Base-by-base conservation (phyloP, 768 basidiomycete genomes). In the Tulasnella sp. region DNA sequence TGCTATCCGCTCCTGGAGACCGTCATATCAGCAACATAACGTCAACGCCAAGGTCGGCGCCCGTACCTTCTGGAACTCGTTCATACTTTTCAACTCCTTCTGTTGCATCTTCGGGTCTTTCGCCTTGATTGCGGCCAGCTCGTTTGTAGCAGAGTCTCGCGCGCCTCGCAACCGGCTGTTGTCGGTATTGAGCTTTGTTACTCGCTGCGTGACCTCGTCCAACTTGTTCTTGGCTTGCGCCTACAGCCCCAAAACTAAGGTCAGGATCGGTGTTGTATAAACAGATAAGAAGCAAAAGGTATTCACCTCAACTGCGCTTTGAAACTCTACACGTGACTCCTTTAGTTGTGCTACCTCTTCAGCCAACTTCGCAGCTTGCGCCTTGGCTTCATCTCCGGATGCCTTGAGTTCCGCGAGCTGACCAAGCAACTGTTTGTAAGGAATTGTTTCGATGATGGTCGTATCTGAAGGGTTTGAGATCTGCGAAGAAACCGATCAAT, bases 81-180 rank as follows among this genome's bases (percentile, higher is more conserved):
- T 77, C 8, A 78, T 65, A 10, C 83, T 81, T 7, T 79, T 73
- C 30, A 77, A 64, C 68, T 82, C 55, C 34, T 8, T 44, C 11
- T 24, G 21, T 42, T 24, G 67, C 66, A 30, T 88, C 86, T 64
- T 79, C 81, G 24, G 24, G 32, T 53, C 42, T 51, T 49, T 62
- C 50, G 49, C 51, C 68, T 79, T 83, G 58, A 84, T 79, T 67
- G 93, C 90, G 32, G 75, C 69, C 27, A 87, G 65, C 64, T 90
- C 88, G 3, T 82, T 79, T 7, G 69, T 67, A 47, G 75, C 75
- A 63, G 85, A 83, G 64, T 90, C 87, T 5, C 88, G 80, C 63
- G 82, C 77, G 53, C 85, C 84, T 21, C 88, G 81, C 19, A 90
- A 74, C 30, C 88, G 80, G 19, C 75, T 70, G 64, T 80, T 80